These are phyloP conservation scores for Ceratocystis huliohia DNA, from an alignment of 2,329 filamentous ascomycete genomes.

Conservation along the genomic window DNA sequence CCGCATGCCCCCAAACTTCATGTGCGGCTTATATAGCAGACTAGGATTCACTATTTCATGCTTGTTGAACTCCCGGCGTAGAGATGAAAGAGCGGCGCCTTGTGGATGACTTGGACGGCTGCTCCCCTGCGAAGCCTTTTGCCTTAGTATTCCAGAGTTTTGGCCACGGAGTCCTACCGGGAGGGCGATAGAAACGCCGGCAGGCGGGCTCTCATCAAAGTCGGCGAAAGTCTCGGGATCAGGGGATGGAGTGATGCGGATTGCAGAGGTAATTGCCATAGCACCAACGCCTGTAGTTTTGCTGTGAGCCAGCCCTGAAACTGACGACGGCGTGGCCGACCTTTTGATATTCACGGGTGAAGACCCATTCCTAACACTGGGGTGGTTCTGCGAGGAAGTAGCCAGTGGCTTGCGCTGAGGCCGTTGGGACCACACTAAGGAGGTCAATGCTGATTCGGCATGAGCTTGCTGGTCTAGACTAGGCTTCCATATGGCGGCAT, in stretches of 20 bases:
- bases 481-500: slow-evolving; percentile 18
- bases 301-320: neutral
- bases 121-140: slow-evolving; percentile 14
- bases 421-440: slow-evolving; percentile 17
- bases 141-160: slow-evolving; percentile 2
- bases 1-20: slow-evolving; percentile 10
- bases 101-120: slow-evolving; percentile 10
- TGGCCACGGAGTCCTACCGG: slow-evolving; percentile 9
- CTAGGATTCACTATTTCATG: slow-evolving; percentile 13
- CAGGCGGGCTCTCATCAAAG: neutral
- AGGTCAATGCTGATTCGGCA: slow-evolving; percentile 12
- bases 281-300: neutral
- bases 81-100: slow-evolving; percentile 11
- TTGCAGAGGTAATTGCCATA: neutral
- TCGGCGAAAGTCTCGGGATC: slow-evolving; percentile 12
- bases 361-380: slow-evolving; percentile 1
- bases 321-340: slow-evolving; percentile 3
- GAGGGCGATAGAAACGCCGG: slow-evolving; percentile 3
- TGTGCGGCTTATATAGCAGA: neutral
- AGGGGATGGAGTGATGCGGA: slow-evolving; percentile 15
- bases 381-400: neutral
- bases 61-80: slow-evolving; percentile 18
- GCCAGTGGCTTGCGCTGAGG: slow-evolving; percentile 10
- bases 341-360: slow-evolving; percentile 10
- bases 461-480: slow-evolving; percentile 11